These are phyloP conservation scores for Candida caryicola DNA, from an alignment of 805 yeast species.

Conservation along the genomic window DNA sequence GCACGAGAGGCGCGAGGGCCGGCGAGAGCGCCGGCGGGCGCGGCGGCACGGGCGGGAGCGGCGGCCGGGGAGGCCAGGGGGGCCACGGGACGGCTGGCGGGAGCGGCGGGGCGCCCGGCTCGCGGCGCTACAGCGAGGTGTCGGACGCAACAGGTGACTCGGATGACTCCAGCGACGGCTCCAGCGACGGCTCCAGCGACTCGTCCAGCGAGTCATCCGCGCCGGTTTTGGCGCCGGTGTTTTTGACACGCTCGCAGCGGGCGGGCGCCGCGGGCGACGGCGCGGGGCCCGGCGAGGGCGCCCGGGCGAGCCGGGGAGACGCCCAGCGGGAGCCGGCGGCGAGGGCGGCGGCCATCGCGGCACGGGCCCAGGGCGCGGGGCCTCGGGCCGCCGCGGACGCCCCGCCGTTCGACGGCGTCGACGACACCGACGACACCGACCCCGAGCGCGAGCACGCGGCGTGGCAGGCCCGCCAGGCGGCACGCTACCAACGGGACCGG, in stretches of 20 bases:
- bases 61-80: no score
- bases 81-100: no score
- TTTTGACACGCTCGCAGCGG: constrained; percentile 8
- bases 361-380: neutral
- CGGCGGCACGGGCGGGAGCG: no score
- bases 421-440: constrained; percentile 61
- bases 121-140: no score
- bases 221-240: constrained; percentile 12
- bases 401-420: constrained; percentile 25
- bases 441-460: constrained; percentile 42
- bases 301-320: neutral
- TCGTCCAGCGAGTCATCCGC: constrained; percentile 11
- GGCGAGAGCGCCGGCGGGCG: neutral
- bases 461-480: constrained; percentile 43
- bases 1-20: neutral
- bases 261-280: constrained; percentile 3
- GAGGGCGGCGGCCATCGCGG: neutral
- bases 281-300: neutral
- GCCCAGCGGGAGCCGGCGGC: no score
- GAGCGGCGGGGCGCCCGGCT: no score
- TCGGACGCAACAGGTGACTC: no score
- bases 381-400: neutral
- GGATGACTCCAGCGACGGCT: constrained; percentile 1
- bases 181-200: neutral
- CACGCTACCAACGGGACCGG: constrained; percentile 38